phyloP scores from a whole-genome alignment of 108 stramenopile genomes.

The Chaetoceros tenuissimus region DNA sequence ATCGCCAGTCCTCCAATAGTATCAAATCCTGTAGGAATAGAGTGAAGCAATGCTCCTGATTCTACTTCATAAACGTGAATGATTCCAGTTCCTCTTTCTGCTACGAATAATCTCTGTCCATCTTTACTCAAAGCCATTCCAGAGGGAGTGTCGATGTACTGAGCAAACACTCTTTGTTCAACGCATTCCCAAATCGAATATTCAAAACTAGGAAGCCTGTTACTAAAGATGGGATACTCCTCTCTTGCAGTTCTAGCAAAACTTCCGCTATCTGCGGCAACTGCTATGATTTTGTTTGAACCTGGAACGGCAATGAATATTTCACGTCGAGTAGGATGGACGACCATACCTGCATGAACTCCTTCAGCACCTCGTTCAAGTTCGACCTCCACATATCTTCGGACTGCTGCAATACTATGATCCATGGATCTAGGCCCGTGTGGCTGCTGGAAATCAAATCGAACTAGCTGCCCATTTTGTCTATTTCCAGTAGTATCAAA shows the following conservation, averaged over 20 bases:
- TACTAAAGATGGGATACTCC: conserved; percentile 38
- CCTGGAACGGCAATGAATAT: conserved; percentile 29
- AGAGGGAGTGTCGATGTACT: conserved; percentile 14
- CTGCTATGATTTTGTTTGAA: conserved; percentile 14
- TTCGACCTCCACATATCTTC: conserved; percentile 33
- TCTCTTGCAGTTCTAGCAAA: conserved; percentile 36
- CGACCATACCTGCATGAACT: conserved; percentile 30
- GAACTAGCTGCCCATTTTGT: conserved; percentile 28
- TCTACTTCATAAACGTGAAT: conserved; percentile 27
- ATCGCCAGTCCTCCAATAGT: conserved; percentile 30
- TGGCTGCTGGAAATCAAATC: conserved; percentile 41
- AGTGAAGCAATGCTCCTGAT: conserved; percentile 15
- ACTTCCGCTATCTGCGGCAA: conserved; percentile 23
- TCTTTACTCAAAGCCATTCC: conserved; percentile 29
- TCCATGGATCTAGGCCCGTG: conserved; percentile 45
- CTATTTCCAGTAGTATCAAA: conserved; percentile 36
- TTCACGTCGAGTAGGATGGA: conserved; percentile 25
- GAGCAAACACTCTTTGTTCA: conserved; percentile 20
- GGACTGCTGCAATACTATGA: conserved; percentile 28
- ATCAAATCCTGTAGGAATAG: conserved; percentile 18
- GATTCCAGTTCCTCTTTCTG: conserved; percentile 22
- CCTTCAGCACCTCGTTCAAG: conserved; percentile 7
- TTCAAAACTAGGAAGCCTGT: conserved; percentile 31
- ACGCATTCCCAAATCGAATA: conserved; percentile 41
- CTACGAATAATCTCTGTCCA: conserved; percentile 27